A percentile compares a stretch with the other conserved stretches of the same genome.
phyloP scores from a whole-genome alignment of 1,284 basidiomycete genomes.

The Schizophyllum commune region DNA sequence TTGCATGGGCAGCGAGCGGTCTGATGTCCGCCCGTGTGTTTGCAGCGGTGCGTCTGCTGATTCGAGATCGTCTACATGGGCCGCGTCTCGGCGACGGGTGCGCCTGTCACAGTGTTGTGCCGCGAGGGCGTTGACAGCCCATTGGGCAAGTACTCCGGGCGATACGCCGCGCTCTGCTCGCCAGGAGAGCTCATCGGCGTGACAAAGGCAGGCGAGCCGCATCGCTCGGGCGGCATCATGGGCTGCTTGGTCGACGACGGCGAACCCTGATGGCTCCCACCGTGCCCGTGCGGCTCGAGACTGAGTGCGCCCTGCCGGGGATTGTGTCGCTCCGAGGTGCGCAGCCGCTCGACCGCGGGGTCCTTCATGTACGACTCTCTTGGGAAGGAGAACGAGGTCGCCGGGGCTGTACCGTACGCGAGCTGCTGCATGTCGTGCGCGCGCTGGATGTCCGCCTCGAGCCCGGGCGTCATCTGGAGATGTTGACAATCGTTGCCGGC shows the following conservation, averaged over 20 bases:
- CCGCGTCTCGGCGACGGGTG: conserved; percentile 28
- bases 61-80: conserved; percentile 38
- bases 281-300: conserved; percentile 26
- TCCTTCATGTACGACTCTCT: conserved; percentile 42
- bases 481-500: conserved; percentile 46
- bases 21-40: conserved; percentile 49
- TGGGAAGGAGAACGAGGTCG: conserved; percentile 14
- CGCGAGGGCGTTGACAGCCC: conserved; percentile 25
- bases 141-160: conserved; percentile 41
- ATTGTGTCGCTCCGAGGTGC: conserved; percentile 42
- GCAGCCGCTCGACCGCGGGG: conserved; percentile 46
- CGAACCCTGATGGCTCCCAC: conserved; percentile 46
- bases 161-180: conserved; percentile 44
- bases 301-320: conserved; percentile 21
- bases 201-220: conserved; percentile 44
- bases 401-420: conserved; percentile 20
- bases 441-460: conserved; percentile 62
- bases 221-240: conserved; percentile 45
- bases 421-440: conserved; percentile 36
- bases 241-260: conserved; percentile 35
- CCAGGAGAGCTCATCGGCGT: conserved; percentile 42
- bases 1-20: conserved; percentile 68
- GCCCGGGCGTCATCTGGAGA: conserved; percentile 61
- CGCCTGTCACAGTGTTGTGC: conserved; percentile 18
- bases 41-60: conserved; percentile 47